Evolutionary conservation across 2,329 filamentous ascomycete genomes (phyloP).

Genomic region (Penicillium verrucosum): DNA sequence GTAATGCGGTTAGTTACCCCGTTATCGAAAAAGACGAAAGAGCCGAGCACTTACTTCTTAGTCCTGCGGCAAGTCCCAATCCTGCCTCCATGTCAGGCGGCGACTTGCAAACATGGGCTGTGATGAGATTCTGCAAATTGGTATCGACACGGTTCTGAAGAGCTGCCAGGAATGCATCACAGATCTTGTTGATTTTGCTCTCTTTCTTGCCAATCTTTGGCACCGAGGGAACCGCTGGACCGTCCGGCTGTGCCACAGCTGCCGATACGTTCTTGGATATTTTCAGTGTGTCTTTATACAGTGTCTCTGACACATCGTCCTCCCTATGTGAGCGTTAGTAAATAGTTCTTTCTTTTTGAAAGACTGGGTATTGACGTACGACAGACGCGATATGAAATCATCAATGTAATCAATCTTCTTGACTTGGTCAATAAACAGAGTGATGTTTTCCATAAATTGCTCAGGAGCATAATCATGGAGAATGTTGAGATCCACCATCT

Average conservation of each 20-base stretch:
- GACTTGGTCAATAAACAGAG: constrained; percentile 78
- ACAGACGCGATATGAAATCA: constrained; percentile 81
- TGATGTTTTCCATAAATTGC: constrained; percentile 75
- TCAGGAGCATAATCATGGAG: constrained; percentile 87
- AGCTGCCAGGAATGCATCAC: constrained; percentile 73
- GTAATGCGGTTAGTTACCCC: constrained; percentile 11
- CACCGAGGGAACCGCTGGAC: constrained; percentile 7
- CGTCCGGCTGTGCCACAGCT: constrained; percentile 25
- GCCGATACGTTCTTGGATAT: constrained; percentile 31
- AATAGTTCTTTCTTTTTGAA: constrained; percentile 4
- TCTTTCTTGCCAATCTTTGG: constrained; percentile 23
- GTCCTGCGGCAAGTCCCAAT: constrained; percentile 69
- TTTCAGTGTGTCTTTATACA: constrained; percentile 83
- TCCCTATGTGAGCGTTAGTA: constrained; percentile 51
- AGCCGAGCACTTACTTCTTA: constrained; percentile 48
- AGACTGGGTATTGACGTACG: constrained; percentile 49
- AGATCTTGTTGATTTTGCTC: constrained; percentile 80
- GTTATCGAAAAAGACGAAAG: neutral
- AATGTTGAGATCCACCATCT: constrained; percentile 97
- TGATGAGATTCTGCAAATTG: constrained; percentile 87
- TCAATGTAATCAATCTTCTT: constrained; percentile 80
- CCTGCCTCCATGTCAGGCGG: constrained; percentile 88
- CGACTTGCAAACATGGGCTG: constrained; percentile 87
- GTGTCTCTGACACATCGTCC: constrained; percentile 88
- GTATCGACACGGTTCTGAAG: constrained; percentile 61